phyloP scores from a whole-genome alignment of 176 grass and related monocot genomes.

The Oryza glumipatula region DNA sequence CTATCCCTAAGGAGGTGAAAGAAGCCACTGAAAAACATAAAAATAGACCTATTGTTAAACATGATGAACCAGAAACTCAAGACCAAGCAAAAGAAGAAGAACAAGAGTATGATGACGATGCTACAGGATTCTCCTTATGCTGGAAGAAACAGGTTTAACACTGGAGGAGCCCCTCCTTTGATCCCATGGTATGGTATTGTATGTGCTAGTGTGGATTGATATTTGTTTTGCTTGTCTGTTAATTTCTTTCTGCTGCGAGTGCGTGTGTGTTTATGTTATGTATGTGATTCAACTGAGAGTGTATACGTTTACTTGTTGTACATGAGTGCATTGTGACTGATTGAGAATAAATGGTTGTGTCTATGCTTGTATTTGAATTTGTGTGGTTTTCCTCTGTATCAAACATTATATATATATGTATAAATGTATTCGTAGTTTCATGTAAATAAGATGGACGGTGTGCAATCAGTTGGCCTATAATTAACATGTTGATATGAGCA shows the following conservation, averaged over 20 bases:
- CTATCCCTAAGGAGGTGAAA: background rate
- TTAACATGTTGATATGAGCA: too few relatives aligned
- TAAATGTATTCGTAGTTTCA: background rate
- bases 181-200: conserved; percentile 15
- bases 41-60: background rate
- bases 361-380: conserved; percentile 26
- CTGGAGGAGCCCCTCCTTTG: background rate
- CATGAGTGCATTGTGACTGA: background rate
- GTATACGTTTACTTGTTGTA: conserved; percentile 6
- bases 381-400: conserved; percentile 18
- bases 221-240: background rate
- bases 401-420: background rate
- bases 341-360: conserved; percentile 3
- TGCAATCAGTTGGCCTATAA: too few relatives aligned
- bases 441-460: background rate
- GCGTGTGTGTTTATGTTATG: too few relatives aligned
- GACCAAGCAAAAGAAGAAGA: background rate
- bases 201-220: background rate
- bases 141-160: background rate
- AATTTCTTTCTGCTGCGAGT: background rate
- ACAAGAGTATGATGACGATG: background rate
- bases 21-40: background rate
- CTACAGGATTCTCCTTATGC: background rate
- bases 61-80: background rate
- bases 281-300: background rate